Evolutionary conservation across 805 yeast genomes (phyloP).

Genomic region (Scheffersomyces stipitis): DNA sequence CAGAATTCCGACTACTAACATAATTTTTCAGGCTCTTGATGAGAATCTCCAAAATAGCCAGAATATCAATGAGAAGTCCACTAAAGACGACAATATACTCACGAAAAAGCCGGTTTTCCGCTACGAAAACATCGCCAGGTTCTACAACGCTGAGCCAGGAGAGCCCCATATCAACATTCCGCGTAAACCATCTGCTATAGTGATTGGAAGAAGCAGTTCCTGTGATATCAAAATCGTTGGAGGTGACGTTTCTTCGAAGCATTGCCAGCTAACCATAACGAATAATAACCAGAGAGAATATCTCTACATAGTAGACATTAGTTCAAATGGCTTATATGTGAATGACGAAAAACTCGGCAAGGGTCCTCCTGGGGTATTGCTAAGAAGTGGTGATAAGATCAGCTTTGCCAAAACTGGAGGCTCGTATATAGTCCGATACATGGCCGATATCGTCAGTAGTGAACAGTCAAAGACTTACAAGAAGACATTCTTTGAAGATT

Average conservation of each 20-base stretch:
- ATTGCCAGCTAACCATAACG: slow-evolving; percentile 53
- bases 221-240: slow-evolving; percentile 58
- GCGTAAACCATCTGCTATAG: slow-evolving; percentile 22
- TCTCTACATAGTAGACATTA: slow-evolving; percentile 53
- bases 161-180: slow-evolving; percentile 23
- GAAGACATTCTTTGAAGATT: slow-evolving; percentile 55
- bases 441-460: slow-evolving; percentile 20
- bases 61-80: neutral
- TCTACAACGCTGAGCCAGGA: slow-evolving; percentile 19
- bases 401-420: slow-evolving; percentile 55
- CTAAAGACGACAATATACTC: slow-evolving; percentile 7
- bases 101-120: slow-evolving; percentile 17
- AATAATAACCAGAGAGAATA: slow-evolving; percentile 30
- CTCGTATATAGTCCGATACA: slow-evolving; percentile 49
- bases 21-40: neutral
- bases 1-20: neutral
- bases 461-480: slow-evolving; percentile 15
- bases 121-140: slow-evolving; percentile 21
- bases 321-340: slow-evolving; percentile 67
- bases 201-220: slow-evolving; percentile 57
- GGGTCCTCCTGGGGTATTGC: slow-evolving; percentile 42
- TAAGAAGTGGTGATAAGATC: slow-evolving; percentile 65
- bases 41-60: neutral
- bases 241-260: slow-evolving; percentile 64
- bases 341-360: slow-evolving; percentile 56